Evolutionary conservation across 2,329 filamentous ascomycete genomes (phyloP), one percentile per base, ranked within the genome.

Genomic region (Cladosporium sp.): DNA sequence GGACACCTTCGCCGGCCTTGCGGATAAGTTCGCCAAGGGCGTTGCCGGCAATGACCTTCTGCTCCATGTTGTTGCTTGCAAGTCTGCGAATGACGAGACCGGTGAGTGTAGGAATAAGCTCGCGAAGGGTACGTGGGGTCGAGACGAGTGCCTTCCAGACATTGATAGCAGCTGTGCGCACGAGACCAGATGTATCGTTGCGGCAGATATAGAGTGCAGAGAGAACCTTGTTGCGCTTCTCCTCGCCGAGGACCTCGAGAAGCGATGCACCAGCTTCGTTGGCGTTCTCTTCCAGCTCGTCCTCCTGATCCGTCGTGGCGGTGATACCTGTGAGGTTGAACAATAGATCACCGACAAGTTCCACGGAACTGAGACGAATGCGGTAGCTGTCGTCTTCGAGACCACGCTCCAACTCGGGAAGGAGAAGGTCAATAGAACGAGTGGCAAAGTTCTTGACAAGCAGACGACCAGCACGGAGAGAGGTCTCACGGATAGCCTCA

Each of bases 361-460:
- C 94, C 59, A 99, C 94, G 48, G 95, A 99, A 74, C 93, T 97
- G 72, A 99, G 88, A 79, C 94, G 90, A 68, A 99, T 99, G 68
- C 94, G 90, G 75, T 97, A 94, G 76, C 85, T 99, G 74, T 97
- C 91, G 72, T 99, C 93, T n/a, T 92, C 93, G 63, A 99, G 82
- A 71, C 94, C 94, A 65, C 94, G 89, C 76, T 99, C 94, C 61
- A 99, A 83, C 73, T 99, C 94, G 6, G 94, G 94, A 57, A 99
- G 81, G 17, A 99, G 80, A 17, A 99, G 83, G 70, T 99, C 95
- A 52, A 99, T 95, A 36, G 94, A 90, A 69, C 92, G 90, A 53
- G 91, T 89, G 24, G 95, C 91, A 73, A 99, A 99, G 75, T 99
- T 99, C 80, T 99, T 99, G 72, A 99, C 95, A 55, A 99, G 81